These are phyloP conservation scores for Fusarium pseudograminearum DNA, from an alignment of 2,329 filamentous ascomycete species.

Conservation along the genomic window DNA sequence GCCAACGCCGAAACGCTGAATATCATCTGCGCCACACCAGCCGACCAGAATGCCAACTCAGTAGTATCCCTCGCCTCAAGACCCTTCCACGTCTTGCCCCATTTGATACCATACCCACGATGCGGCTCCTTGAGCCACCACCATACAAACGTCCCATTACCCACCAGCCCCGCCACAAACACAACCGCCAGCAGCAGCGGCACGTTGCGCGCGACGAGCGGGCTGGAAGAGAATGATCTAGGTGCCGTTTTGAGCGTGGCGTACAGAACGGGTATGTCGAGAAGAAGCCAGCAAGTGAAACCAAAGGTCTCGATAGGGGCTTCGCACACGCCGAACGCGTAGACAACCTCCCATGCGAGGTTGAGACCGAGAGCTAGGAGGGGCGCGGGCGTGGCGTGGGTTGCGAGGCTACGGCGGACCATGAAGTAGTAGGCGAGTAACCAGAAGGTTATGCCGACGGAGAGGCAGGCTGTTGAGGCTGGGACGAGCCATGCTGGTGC, in stretches of 20 bases:
- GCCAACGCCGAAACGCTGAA: conserved; percentile 56
- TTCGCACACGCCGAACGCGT: conserved; percentile 61
- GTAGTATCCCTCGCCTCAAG: conserved; percentile 59
- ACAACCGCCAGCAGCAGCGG: conserved; percentile 52
- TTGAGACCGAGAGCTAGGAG: conserved; percentile 62
- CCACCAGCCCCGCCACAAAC: conserved; percentile 53
- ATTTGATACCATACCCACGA: conserved; percentile 57
- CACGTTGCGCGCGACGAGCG: conserved; percentile 57
- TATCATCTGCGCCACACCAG: conserved; percentile 58
- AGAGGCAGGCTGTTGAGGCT: conserved; percentile 52
- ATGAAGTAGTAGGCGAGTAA: conserved; percentile 61
- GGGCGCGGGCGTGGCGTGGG: conserved; percentile 63
- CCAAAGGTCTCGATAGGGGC: conserved; percentile 57
- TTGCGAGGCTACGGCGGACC: conserved; percentile 58
- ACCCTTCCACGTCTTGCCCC: conserved; percentile 59
- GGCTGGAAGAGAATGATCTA: conserved; percentile 57
- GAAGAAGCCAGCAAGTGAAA: conserved; percentile 62
- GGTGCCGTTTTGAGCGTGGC: conserved; percentile 58
- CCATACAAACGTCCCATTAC: conserved; percentile 57
- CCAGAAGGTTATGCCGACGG: conserved; percentile 56
- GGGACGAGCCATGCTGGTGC: conserved; percentile 56
- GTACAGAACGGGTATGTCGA: conserved; percentile 63
- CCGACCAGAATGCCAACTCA: conserved; percentile 63
- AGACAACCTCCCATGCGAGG: conserved; percentile 65
- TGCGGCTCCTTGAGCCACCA: conserved; percentile 62